Evolutionary conservation across 805 yeast genomes (phyloP).

Genomic region (Clavispora vitiphila): DNA sequence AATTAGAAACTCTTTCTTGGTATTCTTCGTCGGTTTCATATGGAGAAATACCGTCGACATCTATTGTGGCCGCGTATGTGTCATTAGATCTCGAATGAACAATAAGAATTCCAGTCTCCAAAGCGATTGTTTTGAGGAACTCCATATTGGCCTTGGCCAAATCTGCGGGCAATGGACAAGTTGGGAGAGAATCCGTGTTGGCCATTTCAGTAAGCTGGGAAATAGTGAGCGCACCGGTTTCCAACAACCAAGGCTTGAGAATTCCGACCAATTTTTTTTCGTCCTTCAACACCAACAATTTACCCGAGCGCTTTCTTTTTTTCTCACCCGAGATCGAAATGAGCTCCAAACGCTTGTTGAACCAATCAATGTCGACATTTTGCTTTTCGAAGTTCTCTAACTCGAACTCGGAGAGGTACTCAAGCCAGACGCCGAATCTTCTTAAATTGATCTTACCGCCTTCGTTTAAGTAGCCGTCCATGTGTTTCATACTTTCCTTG

Average conservation of each 20-base stretch:
- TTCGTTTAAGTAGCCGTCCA: slow-evolving; percentile 82
- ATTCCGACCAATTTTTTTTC: slow-evolving; percentile 70
- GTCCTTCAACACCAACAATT: slow-evolving; percentile 57
- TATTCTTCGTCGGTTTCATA: slow-evolving; percentile 64
- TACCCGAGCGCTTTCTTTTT: slow-evolving; percentile 62
- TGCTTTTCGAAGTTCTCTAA: slow-evolving; percentile 78
- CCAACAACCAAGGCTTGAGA: slow-evolving; percentile 48
- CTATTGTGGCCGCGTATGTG: slow-evolving; percentile 56
- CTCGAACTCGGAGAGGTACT: slow-evolving; percentile 73
- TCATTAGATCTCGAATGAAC: slow-evolving; percentile 57
- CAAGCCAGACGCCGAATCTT: slow-evolving; percentile 71
- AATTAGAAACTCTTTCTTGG: slow-evolving; percentile 44
- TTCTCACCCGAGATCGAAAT: slow-evolving; percentile 69
- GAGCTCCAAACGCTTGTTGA: slow-evolving; percentile 76
- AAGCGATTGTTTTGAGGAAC: slow-evolving; percentile 59
- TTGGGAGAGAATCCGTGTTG: slow-evolving; percentile 20
- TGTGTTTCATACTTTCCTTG: slow-evolving; percentile 65
- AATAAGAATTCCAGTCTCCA: slow-evolving; percentile 61
- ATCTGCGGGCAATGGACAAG: slow-evolving; percentile 41
- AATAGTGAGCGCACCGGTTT: slow-evolving; percentile 23
- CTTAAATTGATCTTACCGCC: slow-evolving; percentile 74
- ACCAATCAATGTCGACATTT: slow-evolving; percentile 87
- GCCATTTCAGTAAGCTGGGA: slow-evolving; percentile 34
- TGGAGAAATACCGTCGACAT: slow-evolving; percentile 69
- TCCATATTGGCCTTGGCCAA: slow-evolving; percentile 47